Base-by-base conservation (phyloP, 106 monocot species). In the Acorus calamus region DNA sequence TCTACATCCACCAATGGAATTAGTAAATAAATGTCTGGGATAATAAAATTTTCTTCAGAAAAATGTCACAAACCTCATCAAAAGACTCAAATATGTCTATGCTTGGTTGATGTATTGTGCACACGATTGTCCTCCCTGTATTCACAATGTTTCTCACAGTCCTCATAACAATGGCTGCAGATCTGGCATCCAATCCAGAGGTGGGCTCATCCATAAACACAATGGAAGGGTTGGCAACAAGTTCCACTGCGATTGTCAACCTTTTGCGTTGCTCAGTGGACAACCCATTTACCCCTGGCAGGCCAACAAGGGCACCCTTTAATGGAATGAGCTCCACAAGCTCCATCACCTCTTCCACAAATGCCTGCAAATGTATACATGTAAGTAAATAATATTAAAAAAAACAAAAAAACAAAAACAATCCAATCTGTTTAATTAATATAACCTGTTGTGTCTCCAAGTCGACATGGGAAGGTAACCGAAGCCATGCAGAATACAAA, bases 131-230 rank as follows among this genome's bases (percentile, higher is more conserved):
- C 47, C 98, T 76, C 42, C 98, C 98, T 13, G 98, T 98, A 64
- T 99, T 88, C 62, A 88, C 98, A 74, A 99, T 99, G 73, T 99
- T 99, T 57, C 98, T 79, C 44, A 99, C 98, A 62, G 98, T 92
- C 67, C 98, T 88, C 98, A 99, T 99, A 6, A 99, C 98, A 66
- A 99, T 92, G 11, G 98, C 92, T 58, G 98, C 98, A 65, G 98
- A 51, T 49, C 98, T 85, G 45, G 98, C 98, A 92, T 99, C 98
- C 60, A 99, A 75, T 47, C 98, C 98, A 42, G 98, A 99, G 56
- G 98, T 99, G 8, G 98, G 98, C 65, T 99, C 98, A 76, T 99
- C 98, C 98, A 99, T 99, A 75, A 99, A 99, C 6, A 99, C 85
- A 73, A 99, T 92, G 52, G 92, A 99, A 61, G 98, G 98, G 69